Base-by-base conservation (phyloP, 2,329 filamentous ascomycete genomes). In the Cytospora schulzeri region DNA sequence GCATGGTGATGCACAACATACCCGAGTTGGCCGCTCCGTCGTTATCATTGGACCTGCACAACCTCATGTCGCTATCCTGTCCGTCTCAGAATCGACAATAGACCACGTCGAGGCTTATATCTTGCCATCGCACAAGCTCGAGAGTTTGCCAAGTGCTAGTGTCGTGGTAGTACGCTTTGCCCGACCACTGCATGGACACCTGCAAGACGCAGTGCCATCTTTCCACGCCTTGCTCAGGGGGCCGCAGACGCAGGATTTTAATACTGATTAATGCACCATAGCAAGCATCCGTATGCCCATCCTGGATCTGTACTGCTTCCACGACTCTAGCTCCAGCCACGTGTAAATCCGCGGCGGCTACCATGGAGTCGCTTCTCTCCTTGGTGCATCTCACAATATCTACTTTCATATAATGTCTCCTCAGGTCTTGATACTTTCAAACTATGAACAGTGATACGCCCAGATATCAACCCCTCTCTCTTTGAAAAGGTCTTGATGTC, bases 241-340 rank as follows among this genome's bases (percentile, higher is more conserved):
- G n/a, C 50, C 58, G 58, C 17, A 45, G 33, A 29, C 56, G 60
- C 60, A 56, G 38, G 35, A 50, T 50, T 6, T 54, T 31, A 29
- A 38, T 56, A 15, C 38, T 35, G 19, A 24, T 48, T 9, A 24
- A 45, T 50, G 60, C 52, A 62, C 14, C 60, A 56, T 52, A 62
- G 35, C 29, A 38, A 50, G 22, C 22, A 62, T 28, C 22, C 51
- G 4, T 9, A 9, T 48, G 45, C 26, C 28, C 33, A 48, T 26
- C 24, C 58, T 22, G 17, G 28, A 33, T 62, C 35, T 56, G 33
- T 26, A n/a, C 22, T 35, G 57, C 48, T 60, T 52, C 35, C 59
- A 61, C 51, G 19, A 55, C 51, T 61, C 29, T 50, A 56, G 59
- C 59, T 61, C 28, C 26, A 55, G 38, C 59, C 59, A 50, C 51